Percentiles rank a stretch among this genome's conserved stretches.
Conservation (phyloP, 2,329 filamentous ascomycete species). For the Colletotrichum musicola region DNA sequence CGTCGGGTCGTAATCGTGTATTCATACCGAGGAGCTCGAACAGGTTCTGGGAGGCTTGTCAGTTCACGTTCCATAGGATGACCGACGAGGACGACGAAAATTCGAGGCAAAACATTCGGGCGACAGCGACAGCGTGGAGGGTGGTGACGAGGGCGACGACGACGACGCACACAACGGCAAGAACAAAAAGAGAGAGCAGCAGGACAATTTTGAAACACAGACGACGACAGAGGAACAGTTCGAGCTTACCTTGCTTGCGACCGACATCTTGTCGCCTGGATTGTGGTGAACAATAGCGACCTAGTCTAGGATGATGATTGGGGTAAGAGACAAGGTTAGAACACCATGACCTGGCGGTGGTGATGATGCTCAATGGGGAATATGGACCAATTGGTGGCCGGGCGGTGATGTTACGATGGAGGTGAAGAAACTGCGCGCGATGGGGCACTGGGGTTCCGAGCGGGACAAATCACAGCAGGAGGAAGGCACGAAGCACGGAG, state of each 20-base stretch:
- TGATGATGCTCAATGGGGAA: conserved; percentile 38
- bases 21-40: conserved; percentile 96
- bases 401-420: conserved; percentile 39
- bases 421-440: conserved; percentile 42
- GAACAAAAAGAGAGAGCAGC: background rate
- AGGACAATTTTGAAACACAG: conserved; percentile 12
- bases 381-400: conserved; percentile 37
- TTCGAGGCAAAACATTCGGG: background rate
- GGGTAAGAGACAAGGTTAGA: conserved; percentile 42
- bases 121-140: background rate
- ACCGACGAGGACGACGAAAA: conserved; percentile 1
- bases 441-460: conserved; percentile 34
- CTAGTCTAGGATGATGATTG: conserved; percentile 41
- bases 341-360: conserved; percentile 41
- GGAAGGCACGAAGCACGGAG: conserved; percentile 32
- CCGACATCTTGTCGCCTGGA: conserved; percentile 43
- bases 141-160: background rate
- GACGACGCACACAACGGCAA: conserved; percentile 20
- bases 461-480: conserved; percentile 34
- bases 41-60: conserved; percentile 76
- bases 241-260: conserved; percentile 41
- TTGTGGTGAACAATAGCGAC: conserved; percentile 43
- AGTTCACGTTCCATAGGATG: background rate
- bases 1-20: conserved; percentile 42
- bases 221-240: conserved; percentile 5